Evolutionary conservation across 2,329 filamentous ascomycete genomes (phyloP), one percentile per base, ranked within the genome.

Genomic region (Pseudodiploospora longispora): DNA sequence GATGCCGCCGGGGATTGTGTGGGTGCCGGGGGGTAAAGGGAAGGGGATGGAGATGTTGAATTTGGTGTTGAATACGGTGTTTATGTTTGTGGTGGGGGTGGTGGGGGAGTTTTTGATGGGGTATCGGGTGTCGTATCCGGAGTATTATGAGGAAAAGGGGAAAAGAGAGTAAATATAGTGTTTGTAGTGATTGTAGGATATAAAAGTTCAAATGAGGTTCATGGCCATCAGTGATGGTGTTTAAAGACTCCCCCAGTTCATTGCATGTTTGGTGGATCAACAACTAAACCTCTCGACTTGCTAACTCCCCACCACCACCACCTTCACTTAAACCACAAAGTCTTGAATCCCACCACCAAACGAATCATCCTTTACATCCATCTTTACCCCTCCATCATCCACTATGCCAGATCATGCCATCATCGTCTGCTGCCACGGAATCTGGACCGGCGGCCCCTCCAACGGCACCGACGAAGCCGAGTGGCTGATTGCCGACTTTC

Each of bases 351-450:
- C 12, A 6, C 10, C 28, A 36, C 36, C 12, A 27, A 2, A 6
- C n/a, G 6, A 30, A 37, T 3, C 19, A 19, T 27, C n/a, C 19
- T 19, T 19, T 19, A 3, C 19, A 19, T 19, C 19, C 19, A 19
- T 19, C 19, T 19, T n/a, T 37, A 30, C 37, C 12, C 10, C 38
- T 31, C 36, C 6, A 10, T 48, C 49, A 32, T 44, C 46, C 42
- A 47, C 47, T 31, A 36, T 50, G 0, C 65, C 67, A 29, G 63
- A 62, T 5, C 74, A 86, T 51, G 73, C 94, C 8, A 78, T 94
- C 41, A 67, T 94, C 39, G 83, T 94, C 41, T 93, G 87, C 68
- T 90, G 88, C 60, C 88, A 95, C 65, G 85, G 80, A 29, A 87
- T 91, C 46, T 94, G 85, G 72, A 64, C 71, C 10, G 81, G 81